Evolutionary conservation across 2,329 filamentous ascomycete species (phyloP).

Genomic region (Leptographium galeiforme): DNA sequence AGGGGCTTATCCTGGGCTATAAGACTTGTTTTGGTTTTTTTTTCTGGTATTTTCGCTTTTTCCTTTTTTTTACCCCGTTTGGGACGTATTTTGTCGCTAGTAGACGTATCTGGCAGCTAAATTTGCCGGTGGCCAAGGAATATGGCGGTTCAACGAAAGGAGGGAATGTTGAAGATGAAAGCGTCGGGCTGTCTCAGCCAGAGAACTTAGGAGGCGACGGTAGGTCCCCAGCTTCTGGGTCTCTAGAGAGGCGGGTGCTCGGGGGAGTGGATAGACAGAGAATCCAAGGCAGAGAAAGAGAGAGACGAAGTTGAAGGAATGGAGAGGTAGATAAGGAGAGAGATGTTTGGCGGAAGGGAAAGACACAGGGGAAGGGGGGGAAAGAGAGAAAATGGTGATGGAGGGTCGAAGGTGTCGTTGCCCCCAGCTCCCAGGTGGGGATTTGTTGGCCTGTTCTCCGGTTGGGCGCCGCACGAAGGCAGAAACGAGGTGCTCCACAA

Average conservation of each 20-base stretch:
- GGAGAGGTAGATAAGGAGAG: constrained; percentile 4
- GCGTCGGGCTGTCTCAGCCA: neutral
- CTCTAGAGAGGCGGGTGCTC: neutral
- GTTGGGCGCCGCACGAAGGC: constrained; percentile 7
- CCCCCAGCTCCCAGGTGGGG: constrained; percentile 8
- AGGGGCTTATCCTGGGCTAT: neutral
- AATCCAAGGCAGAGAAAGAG: constrained; percentile 6
- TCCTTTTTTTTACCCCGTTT: neutral
- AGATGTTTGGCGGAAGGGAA: neutral
- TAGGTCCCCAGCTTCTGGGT: neutral
- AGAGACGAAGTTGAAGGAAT: constrained; percentile 1
- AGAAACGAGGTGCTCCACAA: constrained; percentile 7
- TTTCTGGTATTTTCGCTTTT: neutral
- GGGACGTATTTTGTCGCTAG: neutral
- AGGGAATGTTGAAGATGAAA: neutral
- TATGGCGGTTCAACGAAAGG: neutral
- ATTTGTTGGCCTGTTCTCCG: constrained; percentile 5
- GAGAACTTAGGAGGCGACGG: neutral
- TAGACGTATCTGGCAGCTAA: neutral
- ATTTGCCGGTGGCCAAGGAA: neutral
- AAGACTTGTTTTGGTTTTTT: neutral
- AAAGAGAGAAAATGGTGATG: constrained; percentile 4
- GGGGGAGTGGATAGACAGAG: neutral
- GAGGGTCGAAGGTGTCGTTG: neutral
- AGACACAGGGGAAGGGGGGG: neutral